Evolutionary conservation across 2,329 filamentous ascomycete species (phyloP), one percentile per base, ranked within the genome.

Genomic region (Ophiostoma sp.): DNA sequence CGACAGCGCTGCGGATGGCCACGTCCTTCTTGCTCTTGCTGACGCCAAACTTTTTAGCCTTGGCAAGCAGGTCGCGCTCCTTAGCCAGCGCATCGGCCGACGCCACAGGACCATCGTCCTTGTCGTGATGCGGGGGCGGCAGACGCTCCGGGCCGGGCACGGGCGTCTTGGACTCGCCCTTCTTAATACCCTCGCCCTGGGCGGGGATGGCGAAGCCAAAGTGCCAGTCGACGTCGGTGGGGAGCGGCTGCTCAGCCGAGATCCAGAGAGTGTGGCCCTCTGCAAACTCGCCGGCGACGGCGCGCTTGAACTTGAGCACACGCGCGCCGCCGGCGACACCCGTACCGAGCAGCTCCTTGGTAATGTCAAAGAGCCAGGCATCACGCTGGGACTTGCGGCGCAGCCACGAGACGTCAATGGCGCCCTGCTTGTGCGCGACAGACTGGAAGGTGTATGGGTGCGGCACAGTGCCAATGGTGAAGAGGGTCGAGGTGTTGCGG

Each of bases 391-490:
- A 90, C 72, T 91, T 84, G 73, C 90, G 87, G 63, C 91, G 88
- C 75, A 95, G 88, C 84, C 89, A 92, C 8, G 85, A 81, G 1
- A 91, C 82, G 66, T 91, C 91, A 68, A 93, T 84, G 1, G 86
- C 83, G 2, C 89, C 85, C 55, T 88, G 86, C 73, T 89, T 87
- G 76, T 89, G 87, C 74, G 89, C 86, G 22, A 98, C 84, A 15
- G 90, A 88, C 71, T 90, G 88, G 57, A 94, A 86, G 1, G 95
- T 98, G 84, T 94, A 97, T 0, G 96, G 96, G 80, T 99, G 96
- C 0, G 95, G 95, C 15, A 98, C 91, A 0, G 91, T 93, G 74
- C 92, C 94, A 76, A 99, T 93, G 2, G 92, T 94, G 83, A 94
- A 98, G 19, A 92, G 80, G 1, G 85, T 86, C 17, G 91, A 90